Percentiles rank a stretch among this genome's conserved stretches.
These are phyloP conservation scores for Botrytis byssoidea DNA, from an alignment of 2,329 filamentous ascomycete genomes.

Conservation along the genomic window DNA sequence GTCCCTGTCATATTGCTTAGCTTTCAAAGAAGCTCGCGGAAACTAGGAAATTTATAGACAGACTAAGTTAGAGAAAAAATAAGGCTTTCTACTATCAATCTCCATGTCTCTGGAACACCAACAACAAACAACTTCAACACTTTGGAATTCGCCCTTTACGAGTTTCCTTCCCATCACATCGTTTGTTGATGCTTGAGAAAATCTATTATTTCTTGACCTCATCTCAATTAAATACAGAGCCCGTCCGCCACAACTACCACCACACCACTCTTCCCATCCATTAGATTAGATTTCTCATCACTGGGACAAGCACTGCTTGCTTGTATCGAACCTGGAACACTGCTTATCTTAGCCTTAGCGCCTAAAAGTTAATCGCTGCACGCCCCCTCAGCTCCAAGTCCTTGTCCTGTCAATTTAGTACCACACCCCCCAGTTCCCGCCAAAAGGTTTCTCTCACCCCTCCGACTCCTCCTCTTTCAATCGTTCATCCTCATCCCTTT, in stretches of 20 bases:
- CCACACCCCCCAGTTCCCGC: neutral
- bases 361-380: conserved; percentile 22
- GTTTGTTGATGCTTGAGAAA: neutral
- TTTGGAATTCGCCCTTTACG: neutral
- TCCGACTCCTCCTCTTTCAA: neutral
- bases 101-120: neutral
- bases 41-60: neutral
- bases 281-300: neutral
- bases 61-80: neutral
- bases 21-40: neutral
- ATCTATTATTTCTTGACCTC: neutral
- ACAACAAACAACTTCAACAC: neutral
- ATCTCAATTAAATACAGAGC: conserved; percentile 13
- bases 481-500: conserved; percentile 7
- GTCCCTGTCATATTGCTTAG: neutral
- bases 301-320: neutral
- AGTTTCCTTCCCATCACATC: neutral
- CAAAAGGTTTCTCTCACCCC: conserved; percentile 1
- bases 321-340: conserved; percentile 7
- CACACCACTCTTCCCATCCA: neutral
- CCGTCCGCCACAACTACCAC: neutral
- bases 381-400: conserved; percentile 2
- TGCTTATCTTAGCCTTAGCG: conserved; percentile 29
- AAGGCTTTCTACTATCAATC: neutral
- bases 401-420: neutral